Evolutionary conservation across 495 filamentous ascomycete species (phyloP), one percentile per base, ranked within the genome.

Genomic region (Penicillium coffeae): DNA sequence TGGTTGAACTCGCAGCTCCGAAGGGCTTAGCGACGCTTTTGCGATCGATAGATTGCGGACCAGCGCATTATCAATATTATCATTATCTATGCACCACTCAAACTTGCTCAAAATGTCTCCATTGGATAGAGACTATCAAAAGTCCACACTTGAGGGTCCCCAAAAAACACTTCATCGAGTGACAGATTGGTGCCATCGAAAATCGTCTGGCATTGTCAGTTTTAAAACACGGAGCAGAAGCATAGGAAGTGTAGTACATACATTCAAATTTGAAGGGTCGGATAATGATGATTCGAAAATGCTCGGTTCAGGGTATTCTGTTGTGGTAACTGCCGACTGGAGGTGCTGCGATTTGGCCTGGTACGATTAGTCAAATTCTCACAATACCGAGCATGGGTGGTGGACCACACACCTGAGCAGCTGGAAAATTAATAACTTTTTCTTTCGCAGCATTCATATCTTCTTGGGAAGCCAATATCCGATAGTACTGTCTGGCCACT

Each of bases 401-500:
- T 32, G 16, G 47, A n/a, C 37, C 38, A 48, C 20, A 13, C 10
- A 45, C 42, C 20, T 32, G 19, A 21, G 33, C 19, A 5, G 32
- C 42, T 3, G 42, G 42, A 12, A 45, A 13, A 19, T 15, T 21
- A 6, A 45, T 33, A 8, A 55, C 44, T 14, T 47, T 42, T 13
- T 50, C 33, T 36, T 55, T 59, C 6, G 52, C 61, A 9, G 36
- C 38, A 10, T 45, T 14, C 10, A 54, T 18, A 9, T 61, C 55
- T 6, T 54, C 58, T 39, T 64, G 61, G 12, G 42, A 42, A 12
- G 48, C 48, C 13, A 59, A 37, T 2, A 62, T 42, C 10, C 58
- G 43, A 39, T 53, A 52, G 20, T 61, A 64, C 27, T 61, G 58
- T 15, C 51, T 51, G 4, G 59, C 47, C 1, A 64, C 50, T 10